Evolutionary conservation across 2,329 filamentous ascomycete species (phyloP).

Genomic region (Neonectria punicea): DNA sequence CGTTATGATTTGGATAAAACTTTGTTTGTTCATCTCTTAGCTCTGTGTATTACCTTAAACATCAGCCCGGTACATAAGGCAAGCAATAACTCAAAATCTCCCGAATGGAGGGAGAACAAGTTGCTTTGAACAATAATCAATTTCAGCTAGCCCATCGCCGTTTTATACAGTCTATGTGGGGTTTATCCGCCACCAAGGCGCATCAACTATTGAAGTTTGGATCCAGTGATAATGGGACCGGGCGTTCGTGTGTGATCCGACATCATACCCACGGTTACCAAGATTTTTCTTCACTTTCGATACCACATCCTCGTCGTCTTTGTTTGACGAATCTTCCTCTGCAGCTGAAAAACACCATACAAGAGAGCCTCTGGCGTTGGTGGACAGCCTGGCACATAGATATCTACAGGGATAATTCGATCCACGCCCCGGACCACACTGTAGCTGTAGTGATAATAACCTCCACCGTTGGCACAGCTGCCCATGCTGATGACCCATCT

Average conservation of each 20-base stretch:
- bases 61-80: no score
- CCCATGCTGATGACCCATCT: conserved; percentile 3
- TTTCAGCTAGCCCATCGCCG: no score
- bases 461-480: neutral
- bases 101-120: no score
- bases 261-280: neutral
- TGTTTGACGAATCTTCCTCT: neutral
- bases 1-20: no score
- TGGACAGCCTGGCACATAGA: neutral
- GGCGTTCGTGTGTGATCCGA: neutral
- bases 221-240: no score
- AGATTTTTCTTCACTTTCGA: neutral
- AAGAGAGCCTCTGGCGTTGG: neutral
- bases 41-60: no score
- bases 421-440: neutral
- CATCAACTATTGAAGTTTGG: neutral
- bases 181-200: neutral
- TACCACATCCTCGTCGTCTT: neutral
- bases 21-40: no score
- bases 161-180: no score
- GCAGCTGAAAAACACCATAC: neutral
- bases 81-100: no score
- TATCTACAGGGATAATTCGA: neutral
- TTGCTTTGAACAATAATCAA: no score
- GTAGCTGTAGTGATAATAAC: neutral